Evolutionary conservation across 345 rosid species (phyloP).

Genomic region (Brassica carinata): DNA sequence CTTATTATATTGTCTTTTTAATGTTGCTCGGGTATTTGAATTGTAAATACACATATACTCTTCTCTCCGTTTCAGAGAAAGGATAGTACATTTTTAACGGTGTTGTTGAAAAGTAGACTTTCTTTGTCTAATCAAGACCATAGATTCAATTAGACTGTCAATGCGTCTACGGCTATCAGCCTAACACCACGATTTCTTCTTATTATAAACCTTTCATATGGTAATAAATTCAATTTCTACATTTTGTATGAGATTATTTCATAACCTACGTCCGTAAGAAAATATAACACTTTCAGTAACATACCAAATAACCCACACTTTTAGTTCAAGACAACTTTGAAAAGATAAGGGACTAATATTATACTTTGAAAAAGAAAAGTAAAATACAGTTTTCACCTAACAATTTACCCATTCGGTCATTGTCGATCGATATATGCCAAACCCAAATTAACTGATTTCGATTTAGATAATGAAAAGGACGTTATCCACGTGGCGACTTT

Average conservation of each 20-base stretch:
- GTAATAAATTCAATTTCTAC: background rate
- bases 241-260: background rate
- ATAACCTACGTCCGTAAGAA: background rate
- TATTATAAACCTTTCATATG: background rate
- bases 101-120: background rate
- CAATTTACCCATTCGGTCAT: background rate
- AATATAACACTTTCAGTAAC: background rate
- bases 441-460: background rate
- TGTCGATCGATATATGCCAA: background rate
- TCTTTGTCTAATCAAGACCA: background rate
- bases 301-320: background rate
- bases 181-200: background rate
- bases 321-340: background rate
- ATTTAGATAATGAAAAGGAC: background rate
- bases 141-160: background rate
- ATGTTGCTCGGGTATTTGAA: background rate
- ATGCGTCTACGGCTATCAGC: background rate
- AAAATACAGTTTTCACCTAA: background rate
- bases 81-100: background rate
- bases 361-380: background rate
- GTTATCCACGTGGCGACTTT: background rate
- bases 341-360: background rate
- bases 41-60: background rate
- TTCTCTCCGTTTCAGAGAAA: no score
- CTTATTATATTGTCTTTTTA: background rate